Evolutionary conservation across 345 rosid species (phyloP).

Genomic region (Arabidopsis thaliana): TAIR10.1 NC_003076.8:2770001-2770500

Average conservation of each 20-base stretch:
- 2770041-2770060: constrained; percentile 44
- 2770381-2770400: background rate
- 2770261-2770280: constrained; percentile 64
- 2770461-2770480: too few species aligned
- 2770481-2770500: too few species aligned
- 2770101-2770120: constrained; percentile 88
- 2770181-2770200: constrained; percentile 46
- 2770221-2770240: constrained; percentile 44
- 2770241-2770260: constrained; percentile 82
- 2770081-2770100: constrained; percentile 47
- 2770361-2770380: background rate
- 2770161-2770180: constrained; percentile 56
- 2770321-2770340: constrained; percentile 23
- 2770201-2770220: constrained; percentile 8
- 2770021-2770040: constrained; percentile 54
- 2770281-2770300: constrained; percentile 39
- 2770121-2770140: constrained; percentile 71
- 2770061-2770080: constrained; percentile 36
- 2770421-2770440: too few species aligned
- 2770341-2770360: background rate
- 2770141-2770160: constrained; percentile 50
- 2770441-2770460: too few species aligned
- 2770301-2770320: constrained; percentile 22
- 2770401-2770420: too few species aligned
- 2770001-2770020: constrained; percentile 62